Base-by-base conservation (phyloP, 768 basidiomycete species). In the Calvatia gigantea region DNA sequence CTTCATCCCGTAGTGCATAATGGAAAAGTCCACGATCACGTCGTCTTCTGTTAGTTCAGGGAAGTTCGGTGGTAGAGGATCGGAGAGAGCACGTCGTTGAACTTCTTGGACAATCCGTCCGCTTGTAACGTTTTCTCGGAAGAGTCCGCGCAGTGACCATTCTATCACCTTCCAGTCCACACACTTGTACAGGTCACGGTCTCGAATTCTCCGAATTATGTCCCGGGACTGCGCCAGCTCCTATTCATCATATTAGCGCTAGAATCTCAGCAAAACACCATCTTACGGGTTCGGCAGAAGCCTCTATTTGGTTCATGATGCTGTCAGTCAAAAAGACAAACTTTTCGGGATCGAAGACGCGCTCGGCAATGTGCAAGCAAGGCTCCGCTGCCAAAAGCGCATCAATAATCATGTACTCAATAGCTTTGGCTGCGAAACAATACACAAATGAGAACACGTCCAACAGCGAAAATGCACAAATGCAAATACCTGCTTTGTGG, bases 321-420 rank as follows among this genome's bases (percentile, higher is more conserved):
- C 82, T 69, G 59, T 94, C 91, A 0, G 86, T 91, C 2, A 93
- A 73, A 56, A 77, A 72, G 2, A 91, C 61, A 54, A 81, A 92
- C 51, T 75, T 72, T 51, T 80, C 71, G 0, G 89, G 84, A 15
- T 88, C 66, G 25, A 76, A 66, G 14, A 91, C 76, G 4, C 72
- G 70, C 1, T 75, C 66, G 0, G 87, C 82, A 45, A 93, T 78
- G 41, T 83, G 74, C 65, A 92, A 66, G 56, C 78, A 54, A 0
- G 83, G 78, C 33, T 94, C 87, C 0, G 91, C 91, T 0, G 71
- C 70, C 0, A 85, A 69, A 3, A 94, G 75, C 0, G 79, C 88
- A 60, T 93, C 91, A 12, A 90, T 76, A n/a, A 93, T 73, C 91
- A 93, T 93, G 62, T 86, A 81, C 66, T 91, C 91, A 48, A 92